Base-by-base conservation (phyloP, 179 eudicot species). In the Drosera spatulata region DNA sequence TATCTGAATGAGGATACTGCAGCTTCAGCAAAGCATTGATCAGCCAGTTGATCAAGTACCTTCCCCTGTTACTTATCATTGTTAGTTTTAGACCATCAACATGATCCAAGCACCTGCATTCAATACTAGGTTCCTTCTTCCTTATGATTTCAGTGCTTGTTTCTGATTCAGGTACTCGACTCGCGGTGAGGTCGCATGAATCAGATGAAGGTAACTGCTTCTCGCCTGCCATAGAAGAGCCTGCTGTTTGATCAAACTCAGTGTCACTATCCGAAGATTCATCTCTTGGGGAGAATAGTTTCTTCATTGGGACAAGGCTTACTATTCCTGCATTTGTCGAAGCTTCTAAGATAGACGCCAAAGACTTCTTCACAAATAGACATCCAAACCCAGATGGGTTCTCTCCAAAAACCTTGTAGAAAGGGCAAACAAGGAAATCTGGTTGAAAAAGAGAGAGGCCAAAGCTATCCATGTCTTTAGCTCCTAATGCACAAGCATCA, bases 331-430 rank as follows among this genome's bases (percentile, higher is more conserved):
- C 78, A 63, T 76, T 55, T 8, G 72, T 70, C 4, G 82, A 76
- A 62, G 45, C 63, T 74, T 80, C 91, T 61, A 91, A 64, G 52
- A 76, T 61, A 4, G 85, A 59, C 22, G 80, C 55, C 12, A 70
- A 67, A 1, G 98, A 82, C 70, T 82, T 88, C 73, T 86, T 91
- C 56, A 91, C 95, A 61, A 91, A 81, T 14, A 93, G 79, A 65
- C 95, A 93, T 33, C 83, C 99, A 67, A 93, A 89, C 41, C 99
- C 99, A 33, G 88, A 86, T 13, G 99, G 96, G 65, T 84, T 84
- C 60, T 86, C 93, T 6, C 99, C 99, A 45, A 89, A 84, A 41
- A 93, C 87, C 75, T 86, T 93, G 70, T 93, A 93, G 65, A 93
- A 93, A 6, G 96, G 88, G 56, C 88, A 88, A 46, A 89, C 62